Base-by-base conservation (phyloP, 768 basidiomycete genomes). In the Phlebiopsis flavidoalba region DNA sequence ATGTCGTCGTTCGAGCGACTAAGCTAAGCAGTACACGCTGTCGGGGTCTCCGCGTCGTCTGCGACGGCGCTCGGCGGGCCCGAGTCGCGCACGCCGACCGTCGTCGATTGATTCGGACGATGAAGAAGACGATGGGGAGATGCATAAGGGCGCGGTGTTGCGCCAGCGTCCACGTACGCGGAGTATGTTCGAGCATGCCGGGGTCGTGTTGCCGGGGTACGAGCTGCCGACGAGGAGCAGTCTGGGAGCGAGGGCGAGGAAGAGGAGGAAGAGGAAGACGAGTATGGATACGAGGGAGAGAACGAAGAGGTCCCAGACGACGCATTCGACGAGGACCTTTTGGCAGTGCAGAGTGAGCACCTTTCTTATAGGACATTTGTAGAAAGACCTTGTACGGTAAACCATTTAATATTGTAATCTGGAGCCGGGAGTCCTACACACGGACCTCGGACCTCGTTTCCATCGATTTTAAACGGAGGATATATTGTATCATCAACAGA, bases 121-220 rank as follows among this genome's bases (percentile, higher is more conserved):
- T 74, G 14, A 74, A 73, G 35, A 71, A 57, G 66, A 66, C 24
- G 79, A 79, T 21, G 72, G 73, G 6, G 72, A 76, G 49, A 31
- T 67, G 22, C 82, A 79, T 15, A 74, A 69, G 36, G 73, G 71
- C 40, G 8, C 6, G 26, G 58, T 11, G 22, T n/a, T 31, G 53
- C 72, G 71, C 65, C 70, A 71, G 74, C 65, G 70, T 72, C 60
- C 75, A 72, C 76, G 88, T 63, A 77, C 81, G 63, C 78, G 82
- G 67, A 91, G 91, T 64, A 82, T 88, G 72, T 83, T n/a, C 84
- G 47, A 93, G 91, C 69, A 93, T 95, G 89, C 93, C 91, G 12
- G 93, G 93, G 33, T 88, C 90, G 21, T n/a, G n/a, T 72, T 93
- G 61, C 77, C 77, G 7, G 76, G 76, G n/a, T 57, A n/a, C 62